Percentiles rank a stretch among this genome's conserved stretches.
Evolutionary conservation across 2,329 filamentous ascomycete species (phyloP).

Genomic region (Fusarium algeriense): DNA sequence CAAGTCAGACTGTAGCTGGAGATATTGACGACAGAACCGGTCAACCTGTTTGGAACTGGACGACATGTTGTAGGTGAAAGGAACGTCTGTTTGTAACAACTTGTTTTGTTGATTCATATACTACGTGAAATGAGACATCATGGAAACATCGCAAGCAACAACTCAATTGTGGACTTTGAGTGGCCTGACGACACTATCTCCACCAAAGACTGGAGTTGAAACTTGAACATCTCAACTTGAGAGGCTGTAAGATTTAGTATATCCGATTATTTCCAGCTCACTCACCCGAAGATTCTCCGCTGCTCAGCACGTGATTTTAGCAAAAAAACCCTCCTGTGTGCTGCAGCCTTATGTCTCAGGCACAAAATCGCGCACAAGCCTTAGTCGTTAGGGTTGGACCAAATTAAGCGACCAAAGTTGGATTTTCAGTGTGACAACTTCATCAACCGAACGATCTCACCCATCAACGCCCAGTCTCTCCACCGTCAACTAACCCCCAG

Average conservation of each 20-base stretch:
- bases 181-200: slow-evolving; percentile 35
- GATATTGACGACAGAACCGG: slow-evolving; percentile 79
- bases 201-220: slow-evolving; percentile 40
- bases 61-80: slow-evolving; percentile 23
- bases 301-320: slow-evolving; percentile 30
- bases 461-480: slow-evolving; percentile 49
- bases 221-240: slow-evolving; percentile 23
- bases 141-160: slow-evolving; percentile 17
- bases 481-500: slow-evolving; percentile 49
- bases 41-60: slow-evolving; percentile 47
- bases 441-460: slow-evolving; percentile 51
- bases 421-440: slow-evolving; percentile 54
- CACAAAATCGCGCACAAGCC: slow-evolving; percentile 29
- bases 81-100: background rate
- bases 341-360: slow-evolving; percentile 31
- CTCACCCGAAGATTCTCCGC: slow-evolving; percentile 33
- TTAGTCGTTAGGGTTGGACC: slow-evolving; percentile 59
- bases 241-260: slow-evolving; percentile 8
- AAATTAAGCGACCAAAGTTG: slow-evolving; percentile 58
- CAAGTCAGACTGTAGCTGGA: slow-evolving; percentile 77
- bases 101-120: slow-evolving; percentile 5
- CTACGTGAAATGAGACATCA: slow-evolving; percentile 21
- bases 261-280: background rate
- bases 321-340: slow-evolving; percentile 26
- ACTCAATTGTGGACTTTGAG: slow-evolving; percentile 28